Percentiles rank a stretch among this genome's conserved stretches.
Evolutionary conservation across 352 stramenopile genomes (phyloP).

Genomic region (Discostella stelligera): DNA sequence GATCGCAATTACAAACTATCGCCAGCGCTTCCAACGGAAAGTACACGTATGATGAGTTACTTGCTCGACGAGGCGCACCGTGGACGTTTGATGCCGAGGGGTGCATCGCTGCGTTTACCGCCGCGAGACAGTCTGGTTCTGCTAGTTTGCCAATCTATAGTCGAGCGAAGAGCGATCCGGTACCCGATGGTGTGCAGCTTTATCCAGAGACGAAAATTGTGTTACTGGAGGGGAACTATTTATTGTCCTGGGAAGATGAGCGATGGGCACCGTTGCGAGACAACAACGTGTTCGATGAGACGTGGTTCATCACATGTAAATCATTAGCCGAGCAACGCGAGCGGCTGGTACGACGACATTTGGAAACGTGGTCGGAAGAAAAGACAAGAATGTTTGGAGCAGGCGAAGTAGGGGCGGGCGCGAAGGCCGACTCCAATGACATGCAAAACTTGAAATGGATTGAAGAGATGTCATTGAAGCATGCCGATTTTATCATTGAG

Average conservation of each 20-base stretch:
- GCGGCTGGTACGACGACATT: conserved; percentile 58
- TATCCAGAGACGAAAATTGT: conserved; percentile 63
- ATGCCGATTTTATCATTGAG: conserved; percentile 45
- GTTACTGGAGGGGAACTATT: conserved; percentile 77
- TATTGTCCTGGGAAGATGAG: conserved; percentile 55
- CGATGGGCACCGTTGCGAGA: conserved; percentile 52
- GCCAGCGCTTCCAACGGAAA: conserved; percentile 10
- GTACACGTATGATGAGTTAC: conserved; percentile 49
- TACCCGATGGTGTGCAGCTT: conserved; percentile 54
- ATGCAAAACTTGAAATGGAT: conserved; percentile 54
- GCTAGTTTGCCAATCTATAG: conserved; percentile 67
- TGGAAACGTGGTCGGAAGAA: conserved; percentile 68
- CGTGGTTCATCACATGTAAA: conserved; percentile 66
- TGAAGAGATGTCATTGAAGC: conserved; percentile 34
- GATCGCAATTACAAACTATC: conserved; percentile 52
- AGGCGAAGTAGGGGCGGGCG: conserved; percentile 46
- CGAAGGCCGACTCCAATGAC: conserved; percentile 68
- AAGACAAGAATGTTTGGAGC: conserved; percentile 69
- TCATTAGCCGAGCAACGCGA: conserved; percentile 43
- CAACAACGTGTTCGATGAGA: conserved; percentile 67
- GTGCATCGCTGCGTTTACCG: conserved; percentile 46
- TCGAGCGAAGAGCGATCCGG: conserved; percentile 67
- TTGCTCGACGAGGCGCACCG: conserved; percentile 63
- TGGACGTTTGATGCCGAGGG: conserved; percentile 74
- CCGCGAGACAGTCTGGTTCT: conserved; percentile 19